phyloP scores from a whole-genome alignment of 257 asterid genomes.

The Lavandula angustifolia region DNA sequence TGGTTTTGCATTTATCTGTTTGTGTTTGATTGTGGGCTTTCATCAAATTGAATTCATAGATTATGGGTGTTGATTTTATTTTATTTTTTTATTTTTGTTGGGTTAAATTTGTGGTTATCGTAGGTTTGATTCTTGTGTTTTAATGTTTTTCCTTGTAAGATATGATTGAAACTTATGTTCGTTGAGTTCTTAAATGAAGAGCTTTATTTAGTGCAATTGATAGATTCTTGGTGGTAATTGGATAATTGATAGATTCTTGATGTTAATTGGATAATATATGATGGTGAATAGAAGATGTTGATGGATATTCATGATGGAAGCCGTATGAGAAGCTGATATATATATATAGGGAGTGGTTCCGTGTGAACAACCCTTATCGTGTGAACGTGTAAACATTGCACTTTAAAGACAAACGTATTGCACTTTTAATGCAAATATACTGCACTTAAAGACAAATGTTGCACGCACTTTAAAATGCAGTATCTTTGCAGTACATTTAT shows the following conservation, averaged over 20 bases:
- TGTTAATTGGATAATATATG: background rate
- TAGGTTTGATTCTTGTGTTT: background rate
- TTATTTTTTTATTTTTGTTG: too few relatives aligned
- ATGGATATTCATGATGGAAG: constrained; percentile 1
- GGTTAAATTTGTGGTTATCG: background rate
- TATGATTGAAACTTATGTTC: too few relatives aligned
- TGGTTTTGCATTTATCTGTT: constrained; percentile 24
- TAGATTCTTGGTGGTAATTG: background rate
- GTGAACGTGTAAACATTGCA: too few relatives aligned
- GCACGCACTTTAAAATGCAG: too few relatives aligned
- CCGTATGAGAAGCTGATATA: constrained; percentile 7
- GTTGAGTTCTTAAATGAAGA: background rate
- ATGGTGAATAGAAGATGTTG: background rate
- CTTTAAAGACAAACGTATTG: too few relatives aligned
- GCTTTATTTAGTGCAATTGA: background rate
- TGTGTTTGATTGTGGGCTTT: constrained; percentile 23
- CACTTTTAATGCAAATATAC: too few relatives aligned
- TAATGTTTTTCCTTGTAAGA: background rate
- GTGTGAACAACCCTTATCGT: too few relatives aligned
- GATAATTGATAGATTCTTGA: background rate
- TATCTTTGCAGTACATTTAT: too few relatives aligned
- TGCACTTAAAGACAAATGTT: too few relatives aligned
- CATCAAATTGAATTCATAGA: constrained; percentile 25
- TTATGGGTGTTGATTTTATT: background rate
- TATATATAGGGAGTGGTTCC: too few relatives aligned